phyloP scores from a whole-genome alignment of 2,329 filamentous ascomycete species.

The Nemania diffusa region DNA sequence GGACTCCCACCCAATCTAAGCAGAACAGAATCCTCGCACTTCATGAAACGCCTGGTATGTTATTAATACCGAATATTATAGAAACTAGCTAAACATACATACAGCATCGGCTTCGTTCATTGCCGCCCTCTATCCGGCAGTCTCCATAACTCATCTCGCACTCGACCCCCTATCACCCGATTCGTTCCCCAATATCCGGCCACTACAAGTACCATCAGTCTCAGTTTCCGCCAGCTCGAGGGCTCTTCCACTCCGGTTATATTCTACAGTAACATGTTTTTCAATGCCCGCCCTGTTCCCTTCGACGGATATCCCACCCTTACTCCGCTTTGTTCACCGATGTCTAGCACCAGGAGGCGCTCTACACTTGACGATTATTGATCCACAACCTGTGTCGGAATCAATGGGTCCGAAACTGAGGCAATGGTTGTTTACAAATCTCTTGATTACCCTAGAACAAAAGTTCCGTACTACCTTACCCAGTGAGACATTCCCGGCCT shows the following conservation, averaged over 20 bases:
- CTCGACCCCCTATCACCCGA: slow-evolving; percentile 55
- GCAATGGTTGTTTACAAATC: slow-evolving; percentile 70
- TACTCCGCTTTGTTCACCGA: slow-evolving; percentile 67
- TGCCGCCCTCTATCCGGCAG: slow-evolving; percentile 55
- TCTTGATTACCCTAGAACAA: slow-evolving; percentile 68
- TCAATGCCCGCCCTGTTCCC: slow-evolving; percentile 67
- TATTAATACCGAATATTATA: slow-evolving; percentile 9
- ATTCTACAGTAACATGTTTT: slow-evolving; percentile 63
- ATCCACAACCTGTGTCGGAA: slow-evolving; percentile 66
- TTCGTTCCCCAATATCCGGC: slow-evolving; percentile 52
- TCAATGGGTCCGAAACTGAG: slow-evolving; percentile 68
- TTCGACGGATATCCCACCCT: slow-evolving; percentile 64
- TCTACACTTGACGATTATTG: slow-evolving; percentile 69
- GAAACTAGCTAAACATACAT: slow-evolving; percentile 49
- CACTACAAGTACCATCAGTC: slow-evolving; percentile 46
- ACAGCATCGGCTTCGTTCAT: slow-evolving; percentile 62
- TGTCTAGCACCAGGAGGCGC: slow-evolving; percentile 65
- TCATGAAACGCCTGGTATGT: slow-evolving; percentile 62
- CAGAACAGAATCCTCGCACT: slow-evolving; percentile 58
- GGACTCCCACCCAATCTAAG: slow-evolving; percentile 37
- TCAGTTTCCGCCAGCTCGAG: slow-evolving; percentile 49
- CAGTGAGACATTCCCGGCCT: slow-evolving; percentile 65
- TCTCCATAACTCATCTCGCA: slow-evolving; percentile 60
- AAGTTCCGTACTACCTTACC: slow-evolving; percentile 70
- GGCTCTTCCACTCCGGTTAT: slow-evolving; percentile 55